Evolutionary conservation across 139 green algal species (phyloP), one percentile per base, ranked within the genome.

Genomic region (Closterium sp.): DNA sequence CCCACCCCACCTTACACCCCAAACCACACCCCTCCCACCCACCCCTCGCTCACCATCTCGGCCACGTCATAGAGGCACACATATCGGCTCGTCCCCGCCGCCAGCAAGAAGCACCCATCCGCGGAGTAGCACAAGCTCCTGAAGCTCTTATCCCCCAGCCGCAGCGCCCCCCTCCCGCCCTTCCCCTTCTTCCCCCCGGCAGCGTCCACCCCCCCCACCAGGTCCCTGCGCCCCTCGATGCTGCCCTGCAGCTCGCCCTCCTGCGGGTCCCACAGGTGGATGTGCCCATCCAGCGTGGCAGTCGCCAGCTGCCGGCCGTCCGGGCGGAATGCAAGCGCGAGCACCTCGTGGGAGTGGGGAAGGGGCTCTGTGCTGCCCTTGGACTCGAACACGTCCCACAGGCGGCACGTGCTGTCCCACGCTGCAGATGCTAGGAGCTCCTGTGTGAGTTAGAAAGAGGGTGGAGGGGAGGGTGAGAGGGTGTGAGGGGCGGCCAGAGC

Each of bases 61-160:
- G 91, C 93, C 55, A 98, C 96, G 90, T 99, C 98, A 93, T 99
- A 99, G 87, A 99, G 92, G 92, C 98, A 99, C 33, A 99, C 97
- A 76, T 95, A 98, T 94, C 96, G 91, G 91, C 36, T 93, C 32
- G 35, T 94, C 28, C 96, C 97, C 25, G 95, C 97, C 30, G 96
- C 98, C 84, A 99, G 93, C 84, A 99, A 94, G 89, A 97, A 96
- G 64, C 94, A 86, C 34, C 98, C 98, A 90, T 99, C 98, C 19
- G 97, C 97, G 28, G 93, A 96, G 96, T 96, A 99, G n/a, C 94
- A 92, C 69, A 99, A 94, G 0, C 94, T 97, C 55, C 95, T 97
- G 95, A 99, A 99, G 88, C 94, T 95, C 85, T 94, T 94, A 64
- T 90, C 92, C 33, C 85, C 76, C 32, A 32, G 28, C 31, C 10